phyloP scores from a whole-genome alignment of 768 basidiomycete species.

The Hemileccinum impolitum region DNA sequence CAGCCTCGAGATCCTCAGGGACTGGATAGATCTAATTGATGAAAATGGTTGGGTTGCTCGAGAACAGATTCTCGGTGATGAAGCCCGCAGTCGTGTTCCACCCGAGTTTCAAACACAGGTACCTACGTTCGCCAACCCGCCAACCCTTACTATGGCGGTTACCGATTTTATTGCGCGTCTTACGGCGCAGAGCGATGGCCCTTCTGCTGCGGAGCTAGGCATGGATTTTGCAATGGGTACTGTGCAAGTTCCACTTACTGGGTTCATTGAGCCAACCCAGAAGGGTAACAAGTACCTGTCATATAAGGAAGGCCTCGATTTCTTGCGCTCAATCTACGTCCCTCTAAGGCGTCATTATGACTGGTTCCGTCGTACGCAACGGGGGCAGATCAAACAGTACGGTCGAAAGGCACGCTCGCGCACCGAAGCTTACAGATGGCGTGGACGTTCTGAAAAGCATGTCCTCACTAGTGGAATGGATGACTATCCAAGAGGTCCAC shows the following conservation, averaged over 20 bases:
- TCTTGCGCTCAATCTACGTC: slow-evolving; percentile 76
- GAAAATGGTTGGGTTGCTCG: slow-evolving; percentile 94
- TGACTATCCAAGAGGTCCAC: slow-evolving; percentile 89
- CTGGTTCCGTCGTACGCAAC: slow-evolving; percentile 94
- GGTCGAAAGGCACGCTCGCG: slow-evolving; percentile 79
- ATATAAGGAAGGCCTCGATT: slow-evolving; percentile 60
- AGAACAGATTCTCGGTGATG: slow-evolving; percentile 95
- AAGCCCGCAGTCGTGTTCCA: slow-evolving; percentile 94
- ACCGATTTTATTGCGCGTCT: slow-evolving; percentile 85
- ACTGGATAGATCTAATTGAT: slow-evolving; percentile 90
- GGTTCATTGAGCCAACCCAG: slow-evolving; percentile 18
- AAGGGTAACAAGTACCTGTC: slow-evolving; percentile 49
- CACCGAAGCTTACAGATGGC: slow-evolving; percentile 91
- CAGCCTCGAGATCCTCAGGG: slow-evolving; percentile 83
- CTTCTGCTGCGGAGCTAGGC: slow-evolving; percentile 61
- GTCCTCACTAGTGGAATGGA: slow-evolving; percentile 95
- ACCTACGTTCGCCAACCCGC: slow-evolving; percentile 92
- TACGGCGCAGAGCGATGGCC: slow-evolving; percentile 40
- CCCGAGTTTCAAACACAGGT: slow-evolving; percentile 89
- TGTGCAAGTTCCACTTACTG: slow-evolving; percentile 49
- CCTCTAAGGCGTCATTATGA: slow-evolving; percentile 89
- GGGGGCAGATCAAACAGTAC: slow-evolving; percentile 92
- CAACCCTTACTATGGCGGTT: slow-evolving; percentile 91
- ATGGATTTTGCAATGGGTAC: slow-evolving; percentile 54
- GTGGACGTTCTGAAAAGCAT: slow-evolving; percentile 81